Evolutionary conservation across 805 yeast genomes (phyloP).

Genomic region (Suhomyces sp.): DNA sequence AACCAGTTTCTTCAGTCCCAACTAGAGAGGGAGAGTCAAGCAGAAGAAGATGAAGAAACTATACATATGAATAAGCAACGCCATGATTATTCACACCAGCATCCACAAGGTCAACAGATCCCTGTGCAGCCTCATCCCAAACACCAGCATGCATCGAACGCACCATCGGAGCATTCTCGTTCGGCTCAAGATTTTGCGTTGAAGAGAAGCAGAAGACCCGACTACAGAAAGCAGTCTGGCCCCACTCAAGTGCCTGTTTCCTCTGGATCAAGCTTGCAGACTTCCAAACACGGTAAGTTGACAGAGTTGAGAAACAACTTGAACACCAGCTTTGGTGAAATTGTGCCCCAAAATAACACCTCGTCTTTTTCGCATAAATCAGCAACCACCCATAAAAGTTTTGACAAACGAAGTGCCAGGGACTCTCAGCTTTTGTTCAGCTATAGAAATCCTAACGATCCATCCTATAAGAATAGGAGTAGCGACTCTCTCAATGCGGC

Average conservation of each 20-base stretch:
- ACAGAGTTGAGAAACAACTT: conserved; percentile 23
- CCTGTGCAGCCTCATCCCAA: background rate
- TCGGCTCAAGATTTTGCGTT: conserved; percentile 24
- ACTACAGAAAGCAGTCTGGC: conserved; percentile 32
- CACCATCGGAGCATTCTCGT: background rate
- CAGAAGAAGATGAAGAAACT: background rate
- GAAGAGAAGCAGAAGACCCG: conserved; percentile 38
- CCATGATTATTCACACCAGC: background rate
- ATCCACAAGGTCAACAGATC: background rate
- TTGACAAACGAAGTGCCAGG: conserved; percentile 17
- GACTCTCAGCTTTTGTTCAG: conserved; percentile 36
- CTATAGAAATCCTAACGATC: conserved; percentile 26
- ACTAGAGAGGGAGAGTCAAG: conserved; percentile 5
- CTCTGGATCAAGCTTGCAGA: conserved; percentile 24
- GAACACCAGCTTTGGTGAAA: conserved; percentile 9
- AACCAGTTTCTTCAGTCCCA: conserved; percentile 15
- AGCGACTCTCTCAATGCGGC: background rate
- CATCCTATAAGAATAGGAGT: background rate
- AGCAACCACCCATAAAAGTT: conserved; percentile 1
- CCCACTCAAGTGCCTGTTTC: conserved; percentile 5
- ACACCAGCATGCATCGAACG: background rate
- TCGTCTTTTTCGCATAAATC: background rate
- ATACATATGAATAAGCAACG: background rate
- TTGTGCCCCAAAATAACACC: conserved; percentile 3
- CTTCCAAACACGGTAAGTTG: conserved; percentile 21